Conservation (phyloP, 768 basidiomycete species). For the Epithele typhae region DNA sequence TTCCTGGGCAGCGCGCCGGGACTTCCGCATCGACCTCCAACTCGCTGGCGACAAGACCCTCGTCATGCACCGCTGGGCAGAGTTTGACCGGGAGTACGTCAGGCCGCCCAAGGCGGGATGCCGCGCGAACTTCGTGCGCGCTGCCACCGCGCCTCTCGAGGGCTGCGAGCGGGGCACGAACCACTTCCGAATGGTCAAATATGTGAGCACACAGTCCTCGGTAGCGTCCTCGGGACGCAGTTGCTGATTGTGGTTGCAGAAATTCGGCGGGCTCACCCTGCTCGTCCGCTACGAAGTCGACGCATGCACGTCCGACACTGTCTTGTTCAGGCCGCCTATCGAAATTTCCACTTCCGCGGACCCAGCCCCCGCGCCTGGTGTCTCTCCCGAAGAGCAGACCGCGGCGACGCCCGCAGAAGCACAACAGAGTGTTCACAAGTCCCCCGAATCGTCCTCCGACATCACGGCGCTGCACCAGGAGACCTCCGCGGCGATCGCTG, state of each 20-base stretch:
- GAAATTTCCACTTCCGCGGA: background rate
- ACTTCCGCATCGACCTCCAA: constrained; percentile 68
- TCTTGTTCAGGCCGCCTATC: background rate
- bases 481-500: no score
- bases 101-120: constrained; percentile 9
- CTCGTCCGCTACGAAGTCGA: constrained; percentile 27
- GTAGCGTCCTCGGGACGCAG: background rate
- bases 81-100: constrained; percentile 19
- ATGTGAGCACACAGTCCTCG: constrained; percentile 14
- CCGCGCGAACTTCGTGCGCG: constrained; percentile 43
- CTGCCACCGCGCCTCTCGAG: constrained; percentile 11
- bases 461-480: background rate
- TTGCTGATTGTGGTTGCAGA: constrained; percentile 7
- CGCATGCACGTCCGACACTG: constrained; percentile 10
- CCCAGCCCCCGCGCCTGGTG: no score
- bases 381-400: no score
- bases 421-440: background rate
- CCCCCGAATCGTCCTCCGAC: background rate
- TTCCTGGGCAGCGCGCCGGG: constrained; percentile 12
- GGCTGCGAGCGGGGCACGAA: constrained; percentile 14
- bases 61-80: constrained; percentile 59
- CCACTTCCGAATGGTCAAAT: constrained; percentile 20
- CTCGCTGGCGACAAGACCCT: constrained; percentile 54
- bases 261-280: constrained; percentile 20
- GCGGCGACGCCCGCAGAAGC: no score